Conservation (phyloP, 768 basidiomycete genomes). For the Lentinula sp. region DNA sequence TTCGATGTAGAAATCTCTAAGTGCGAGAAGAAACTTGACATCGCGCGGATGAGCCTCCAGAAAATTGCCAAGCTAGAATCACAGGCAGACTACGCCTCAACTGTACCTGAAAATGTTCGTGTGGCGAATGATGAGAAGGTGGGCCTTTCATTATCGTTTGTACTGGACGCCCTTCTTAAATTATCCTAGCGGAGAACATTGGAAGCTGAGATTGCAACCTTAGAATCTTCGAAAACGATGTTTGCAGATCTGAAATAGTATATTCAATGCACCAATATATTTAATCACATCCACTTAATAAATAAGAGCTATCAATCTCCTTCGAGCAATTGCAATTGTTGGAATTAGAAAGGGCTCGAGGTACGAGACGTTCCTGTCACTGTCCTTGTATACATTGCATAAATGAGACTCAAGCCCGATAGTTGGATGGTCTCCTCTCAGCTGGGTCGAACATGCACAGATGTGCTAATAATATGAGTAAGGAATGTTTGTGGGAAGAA, state of each 20-base stretch:
- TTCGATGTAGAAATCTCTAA: constrained; percentile 84
- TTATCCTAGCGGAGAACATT: constrained; percentile 59
- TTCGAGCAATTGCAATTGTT: neutral
- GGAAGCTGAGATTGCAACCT: constrained; percentile 73
- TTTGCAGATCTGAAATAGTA: constrained; percentile 58
- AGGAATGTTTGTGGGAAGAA: neutral
- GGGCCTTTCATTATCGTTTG: constrained; percentile 15
- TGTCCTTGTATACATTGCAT: neutral
- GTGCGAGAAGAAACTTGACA: constrained; percentile 82
- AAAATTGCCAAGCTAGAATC: constrained; percentile 72
- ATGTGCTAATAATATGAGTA: neutral
- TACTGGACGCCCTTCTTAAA: neutral
- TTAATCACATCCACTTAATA: neutral
- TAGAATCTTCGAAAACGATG: constrained; percentile 68
- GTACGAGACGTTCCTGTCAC: neutral
- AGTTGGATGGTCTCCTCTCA: neutral
- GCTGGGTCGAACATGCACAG: neutral
- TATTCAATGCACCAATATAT: neutral
- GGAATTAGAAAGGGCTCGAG: neutral
- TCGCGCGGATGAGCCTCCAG: constrained; percentile 61
- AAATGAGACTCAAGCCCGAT: neutral
- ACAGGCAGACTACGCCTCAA: constrained; percentile 71
- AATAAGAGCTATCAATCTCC: neutral
- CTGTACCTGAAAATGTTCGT: constrained; percentile 76
- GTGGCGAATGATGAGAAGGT: constrained; percentile 80